Conservation (phyloP, 1,139 yeast genomes). For the Suhomyces bolitotheri region DNA sequence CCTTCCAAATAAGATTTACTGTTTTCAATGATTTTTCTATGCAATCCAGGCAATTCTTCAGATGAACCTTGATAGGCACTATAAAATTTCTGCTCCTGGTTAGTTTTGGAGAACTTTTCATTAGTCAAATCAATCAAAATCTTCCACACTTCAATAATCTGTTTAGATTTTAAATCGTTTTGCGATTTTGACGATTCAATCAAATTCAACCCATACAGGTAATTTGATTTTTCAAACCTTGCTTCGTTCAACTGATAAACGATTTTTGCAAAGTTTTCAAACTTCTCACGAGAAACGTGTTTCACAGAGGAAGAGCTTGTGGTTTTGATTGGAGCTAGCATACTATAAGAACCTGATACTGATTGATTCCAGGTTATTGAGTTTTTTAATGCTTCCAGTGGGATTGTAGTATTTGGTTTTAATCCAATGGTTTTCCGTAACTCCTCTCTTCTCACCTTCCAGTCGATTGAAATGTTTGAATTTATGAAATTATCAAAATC, state of each 20-base stretch:
- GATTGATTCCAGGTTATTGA: conserved; percentile 42
- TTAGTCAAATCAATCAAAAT: conserved; percentile 48
- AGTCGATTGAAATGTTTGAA: conserved; percentile 74
- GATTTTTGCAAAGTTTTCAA: conserved; percentile 72
- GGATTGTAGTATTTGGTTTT: conserved; percentile 14
- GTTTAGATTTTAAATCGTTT: conserved; percentile 59
- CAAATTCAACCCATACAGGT: conserved; percentile 54
- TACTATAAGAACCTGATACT: conserved; percentile 34
- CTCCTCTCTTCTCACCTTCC: conserved; percentile 77
- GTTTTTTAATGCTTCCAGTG: conserved; percentile 18
- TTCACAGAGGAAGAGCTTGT: conserved; percentile 24
- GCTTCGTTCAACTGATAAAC: conserved; percentile 70
- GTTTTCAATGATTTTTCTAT: conserved; percentile 53
- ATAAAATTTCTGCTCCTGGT: conserved; percentile 50
- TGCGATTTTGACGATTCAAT: conserved; percentile 53
- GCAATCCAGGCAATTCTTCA: conserved; percentile 24
- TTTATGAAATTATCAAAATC: conserved; percentile 82
- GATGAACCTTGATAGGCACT: conserved; percentile 30
- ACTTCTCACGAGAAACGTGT: conserved; percentile 54
- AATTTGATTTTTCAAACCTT: conserved; percentile 52
- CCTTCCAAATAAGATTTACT: conserved; percentile 65
- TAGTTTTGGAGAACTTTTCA: conserved; percentile 37
- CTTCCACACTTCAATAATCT: conserved; percentile 65
- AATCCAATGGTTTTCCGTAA: conserved; percentile 67
- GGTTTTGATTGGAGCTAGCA: conserved; percentile 35